Percentiles rank a stretch among this genome's conserved stretches.
Conservation (phyloP, 73 alveolate species). For the Paramecium biaurelia region DNA sequence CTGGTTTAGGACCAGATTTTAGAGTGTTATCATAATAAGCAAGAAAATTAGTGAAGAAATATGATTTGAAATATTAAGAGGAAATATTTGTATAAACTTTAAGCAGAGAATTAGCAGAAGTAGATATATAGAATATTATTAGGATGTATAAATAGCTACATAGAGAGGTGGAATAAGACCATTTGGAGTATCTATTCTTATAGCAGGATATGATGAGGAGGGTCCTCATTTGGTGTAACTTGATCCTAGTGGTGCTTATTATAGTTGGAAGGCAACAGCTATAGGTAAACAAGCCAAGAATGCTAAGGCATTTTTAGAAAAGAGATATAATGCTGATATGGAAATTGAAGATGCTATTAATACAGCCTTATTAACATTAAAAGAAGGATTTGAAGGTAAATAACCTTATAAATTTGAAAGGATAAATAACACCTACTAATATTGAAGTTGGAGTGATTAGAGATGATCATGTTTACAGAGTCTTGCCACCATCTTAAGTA, state of each 20-base stretch:
- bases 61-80: constrained; percentile 81
- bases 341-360: constrained; percentile 94
- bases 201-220: constrained; percentile 93
- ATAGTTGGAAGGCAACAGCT: constrained; percentile 94
- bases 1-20: constrained; percentile 96
- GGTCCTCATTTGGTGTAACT: constrained; percentile 90
- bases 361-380: constrained; percentile 87
- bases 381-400: constrained; percentile 92
- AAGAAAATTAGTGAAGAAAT: constrained; percentile 82
- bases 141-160: constrained; percentile 87
- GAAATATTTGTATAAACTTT: constrained; percentile 81
- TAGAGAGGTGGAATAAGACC: constrained; percentile 97
- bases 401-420: not conserved
- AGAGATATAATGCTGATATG: constrained; percentile 85
- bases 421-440: constrained; percentile 61
- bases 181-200: constrained; percentile 87
- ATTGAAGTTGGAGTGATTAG: constrained; percentile 82
- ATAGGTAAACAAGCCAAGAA: constrained; percentile 85
- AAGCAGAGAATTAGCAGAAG: constrained; percentile 82
- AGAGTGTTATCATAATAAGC: constrained; percentile 83
- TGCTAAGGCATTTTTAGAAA: constrained; percentile 91
- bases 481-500: constrained; percentile 71
- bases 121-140: not conserved
- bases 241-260: constrained; percentile 96
- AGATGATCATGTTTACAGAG: constrained; percentile 71